These are phyloP conservation scores for Silybum marianum DNA, from an alignment of 129 eudicot species.

Conservation along the genomic window DNA sequence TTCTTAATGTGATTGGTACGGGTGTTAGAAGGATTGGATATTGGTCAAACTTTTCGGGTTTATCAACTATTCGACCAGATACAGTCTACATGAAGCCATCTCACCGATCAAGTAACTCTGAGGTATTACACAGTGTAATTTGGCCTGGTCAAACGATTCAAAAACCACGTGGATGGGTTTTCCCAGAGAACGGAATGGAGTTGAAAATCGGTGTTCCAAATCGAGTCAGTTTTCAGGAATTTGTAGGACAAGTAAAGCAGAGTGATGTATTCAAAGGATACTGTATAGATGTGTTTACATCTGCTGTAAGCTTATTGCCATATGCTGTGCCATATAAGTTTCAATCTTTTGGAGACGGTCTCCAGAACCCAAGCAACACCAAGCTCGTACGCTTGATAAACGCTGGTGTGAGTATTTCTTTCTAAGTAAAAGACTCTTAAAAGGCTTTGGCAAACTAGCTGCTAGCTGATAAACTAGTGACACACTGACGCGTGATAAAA, in stretches of 20 bases:
- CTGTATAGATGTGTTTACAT: constrained; percentile 82
- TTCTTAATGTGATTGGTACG: constrained; percentile 73
- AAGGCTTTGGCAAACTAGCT: too few relatives aligned
- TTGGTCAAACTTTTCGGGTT: constrained; percentile 78
- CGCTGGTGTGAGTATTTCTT: constrained; percentile 57
- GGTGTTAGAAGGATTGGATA: constrained; percentile 70
- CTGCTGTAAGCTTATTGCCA: constrained; percentile 72
- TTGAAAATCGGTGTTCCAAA: constrained; percentile 68
- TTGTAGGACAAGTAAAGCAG: constrained; percentile 42
- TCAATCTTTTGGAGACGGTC: constrained; percentile 66
- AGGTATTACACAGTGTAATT: constrained; percentile 41
- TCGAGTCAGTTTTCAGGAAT: constrained; percentile 64
- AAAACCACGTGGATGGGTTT: constrained; percentile 94
- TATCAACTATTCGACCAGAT: constrained; percentile 64
- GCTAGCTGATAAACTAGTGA: not conserved
- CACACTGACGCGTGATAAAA: too few relatives aligned
- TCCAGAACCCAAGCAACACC: constrained; percentile 59
- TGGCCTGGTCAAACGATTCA: constrained; percentile 78
- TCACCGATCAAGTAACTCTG: constrained; percentile 38
- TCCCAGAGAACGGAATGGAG: constrained; percentile 69
- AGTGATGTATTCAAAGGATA: constrained; percentile 50
- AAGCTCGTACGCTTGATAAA: constrained; percentile 62
- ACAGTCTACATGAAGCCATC: constrained; percentile 39
- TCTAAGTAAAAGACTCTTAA: not conserved
- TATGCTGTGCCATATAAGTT: constrained; percentile 80